Percentiles rank a stretch among this genome's conserved stretches.
These are phyloP conservation scores for Diaporthe ilicicola DNA, from an alignment of 2,329 filamentous ascomycete species.

Conservation along the genomic window DNA sequence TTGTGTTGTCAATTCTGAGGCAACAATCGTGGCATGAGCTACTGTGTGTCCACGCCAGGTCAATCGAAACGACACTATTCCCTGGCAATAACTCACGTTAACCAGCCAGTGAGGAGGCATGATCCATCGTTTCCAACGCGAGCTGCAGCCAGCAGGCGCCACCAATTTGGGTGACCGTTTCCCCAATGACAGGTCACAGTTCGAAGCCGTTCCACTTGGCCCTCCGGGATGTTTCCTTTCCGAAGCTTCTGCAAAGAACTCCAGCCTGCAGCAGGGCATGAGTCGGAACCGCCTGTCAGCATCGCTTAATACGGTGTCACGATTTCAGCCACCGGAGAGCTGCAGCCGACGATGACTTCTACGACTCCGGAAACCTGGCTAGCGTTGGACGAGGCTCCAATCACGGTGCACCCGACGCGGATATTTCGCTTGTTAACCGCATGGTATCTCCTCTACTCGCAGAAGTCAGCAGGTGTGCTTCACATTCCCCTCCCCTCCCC, in stretches of 20 bases:
- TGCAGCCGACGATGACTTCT: conserved; percentile 20
- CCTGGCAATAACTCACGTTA: not conserved
- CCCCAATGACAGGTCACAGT: not conserved
- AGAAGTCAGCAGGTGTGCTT: not conserved
- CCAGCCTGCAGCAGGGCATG: not conserved
- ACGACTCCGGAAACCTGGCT: not conserved
- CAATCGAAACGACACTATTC: too few species aligned
- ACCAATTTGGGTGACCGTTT: not conserved
- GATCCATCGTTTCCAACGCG: not conserved
- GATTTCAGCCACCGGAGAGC: conserved; percentile 31
- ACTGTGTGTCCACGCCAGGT: not conserved
- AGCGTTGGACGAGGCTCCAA: conserved; percentile 20
- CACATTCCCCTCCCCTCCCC: not conserved
- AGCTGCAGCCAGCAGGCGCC: not conserved
- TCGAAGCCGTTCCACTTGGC: not conserved
- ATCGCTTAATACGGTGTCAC: conserved; percentile 30
- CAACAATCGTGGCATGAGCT: not conserved
- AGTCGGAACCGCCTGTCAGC: not conserved
- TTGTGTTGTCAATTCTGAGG: too few species aligned
- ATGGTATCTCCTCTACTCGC: not conserved
- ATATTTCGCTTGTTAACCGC: conserved; percentile 22
- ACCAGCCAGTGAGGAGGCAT: not conserved
- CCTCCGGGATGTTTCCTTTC: not conserved
- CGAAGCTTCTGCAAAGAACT: not conserved
- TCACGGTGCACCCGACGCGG: not conserved